Conservation (phyloP, 352 stramenopile genomes). For the Pythium utonaiense region DNA sequence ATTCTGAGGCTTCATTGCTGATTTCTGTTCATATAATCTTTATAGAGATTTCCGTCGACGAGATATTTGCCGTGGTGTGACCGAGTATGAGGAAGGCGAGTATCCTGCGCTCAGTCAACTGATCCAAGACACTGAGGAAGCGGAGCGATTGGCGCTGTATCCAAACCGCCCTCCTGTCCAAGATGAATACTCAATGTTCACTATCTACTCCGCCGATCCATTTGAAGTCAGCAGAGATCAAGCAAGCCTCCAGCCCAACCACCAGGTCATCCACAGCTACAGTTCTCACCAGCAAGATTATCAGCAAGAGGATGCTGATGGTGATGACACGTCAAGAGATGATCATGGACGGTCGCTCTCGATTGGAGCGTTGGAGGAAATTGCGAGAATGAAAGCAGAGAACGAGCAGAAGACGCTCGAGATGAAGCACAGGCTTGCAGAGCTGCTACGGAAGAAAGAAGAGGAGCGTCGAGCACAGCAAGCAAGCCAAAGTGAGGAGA, state of each 20-base stretch:
- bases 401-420: constrained; percentile 55
- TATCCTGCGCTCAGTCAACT: constrained; percentile 73
- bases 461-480: constrained; percentile 20
- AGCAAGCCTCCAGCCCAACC: too few relatives aligned
- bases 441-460: constrained; percentile 44
- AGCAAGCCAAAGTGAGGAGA: background rate
- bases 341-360: constrained; percentile 19
- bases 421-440: constrained; percentile 38
- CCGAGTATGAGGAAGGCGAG: constrained; percentile 63
- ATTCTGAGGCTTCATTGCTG: background rate
- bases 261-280: too few relatives aligned
- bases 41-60: constrained; percentile 55
- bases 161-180: constrained; percentile 47
- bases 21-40: background rate
- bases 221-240: constrained; percentile 4
- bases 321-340: background rate
- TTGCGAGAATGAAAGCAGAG: constrained; percentile 50
- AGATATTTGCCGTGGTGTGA: constrained; percentile 80
- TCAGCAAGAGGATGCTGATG: background rate
- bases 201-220: constrained; percentile 37
- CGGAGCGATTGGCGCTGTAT: constrained; percentile 63
- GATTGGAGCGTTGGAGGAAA: constrained; percentile 20
- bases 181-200: constrained; percentile 74
- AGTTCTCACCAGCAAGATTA: too few relatives aligned
- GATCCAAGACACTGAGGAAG: constrained; percentile 57